Conservation (phyloP, 2,329 filamentous ascomycete genomes). For the Sarocladiaceae sp. region DNA sequence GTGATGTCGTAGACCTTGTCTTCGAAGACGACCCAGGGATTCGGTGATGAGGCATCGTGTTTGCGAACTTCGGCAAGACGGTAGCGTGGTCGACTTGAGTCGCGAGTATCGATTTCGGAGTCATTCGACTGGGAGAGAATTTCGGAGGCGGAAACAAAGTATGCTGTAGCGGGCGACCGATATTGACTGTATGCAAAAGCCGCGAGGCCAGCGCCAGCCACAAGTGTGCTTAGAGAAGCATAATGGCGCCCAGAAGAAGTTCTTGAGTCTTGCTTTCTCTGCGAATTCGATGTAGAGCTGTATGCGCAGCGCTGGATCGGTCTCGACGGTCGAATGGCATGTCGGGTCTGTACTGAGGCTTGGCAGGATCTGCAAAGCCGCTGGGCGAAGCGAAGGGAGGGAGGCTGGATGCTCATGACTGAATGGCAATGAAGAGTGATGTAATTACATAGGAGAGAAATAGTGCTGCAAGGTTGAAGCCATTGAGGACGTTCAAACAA, state of each 20-base stretch:
- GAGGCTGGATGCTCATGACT: background rate
- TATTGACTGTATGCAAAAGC: conserved; percentile 1
- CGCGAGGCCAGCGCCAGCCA: conserved; percentile 4
- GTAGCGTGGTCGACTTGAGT: conserved; percentile 42
- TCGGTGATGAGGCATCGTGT: conserved; percentile 46
- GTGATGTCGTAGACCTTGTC: conserved; percentile 68
- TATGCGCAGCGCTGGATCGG: background rate
- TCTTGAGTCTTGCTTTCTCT: background rate
- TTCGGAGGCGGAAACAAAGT: background rate
- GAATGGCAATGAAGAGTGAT: background rate
- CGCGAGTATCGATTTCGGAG: conserved; percentile 20
- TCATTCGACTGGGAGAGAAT: background rate
- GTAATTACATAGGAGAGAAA: background rate
- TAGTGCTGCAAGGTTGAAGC: background rate
- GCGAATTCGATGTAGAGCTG: background rate
- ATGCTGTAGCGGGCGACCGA: background rate
- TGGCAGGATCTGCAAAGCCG: background rate
- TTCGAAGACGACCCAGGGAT: conserved; percentile 61
- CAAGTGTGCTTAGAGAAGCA: background rate
- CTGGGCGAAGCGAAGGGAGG: background rate
- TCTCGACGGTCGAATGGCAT: background rate
- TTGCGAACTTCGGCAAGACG: conserved; percentile 47
- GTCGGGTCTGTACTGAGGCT: background rate
- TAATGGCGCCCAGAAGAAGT: too few relatives aligned
- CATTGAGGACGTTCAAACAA: background rate